phyloP scores from a whole-genome alignment of 257 asterid genomes.

The Anisodus acutangulus region DNA sequence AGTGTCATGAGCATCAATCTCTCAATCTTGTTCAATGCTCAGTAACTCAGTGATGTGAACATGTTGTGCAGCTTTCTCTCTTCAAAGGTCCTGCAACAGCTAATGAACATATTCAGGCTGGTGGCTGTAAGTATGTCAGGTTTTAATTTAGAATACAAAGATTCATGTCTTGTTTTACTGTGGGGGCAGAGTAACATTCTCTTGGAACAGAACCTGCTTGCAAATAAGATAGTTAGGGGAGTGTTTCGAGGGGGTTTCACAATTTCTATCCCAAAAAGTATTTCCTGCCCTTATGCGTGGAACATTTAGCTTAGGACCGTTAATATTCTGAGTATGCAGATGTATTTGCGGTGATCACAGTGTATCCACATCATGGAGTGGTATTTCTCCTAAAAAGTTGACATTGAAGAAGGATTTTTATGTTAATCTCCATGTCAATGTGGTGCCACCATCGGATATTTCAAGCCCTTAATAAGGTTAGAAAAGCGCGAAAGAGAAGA shows the following conservation, averaged over 20 bases:
- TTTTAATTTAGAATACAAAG: background rate
- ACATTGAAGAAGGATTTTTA: background rate
- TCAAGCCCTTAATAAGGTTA: background rate
- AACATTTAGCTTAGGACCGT: background rate
- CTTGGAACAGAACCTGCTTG: conserved; percentile 6
- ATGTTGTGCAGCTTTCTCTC: background rate
- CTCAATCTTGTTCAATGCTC: background rate
- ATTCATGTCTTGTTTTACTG: background rate
- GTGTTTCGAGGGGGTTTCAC: background rate
- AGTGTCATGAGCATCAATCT: conserved; percentile 8
- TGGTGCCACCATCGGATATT: background rate
- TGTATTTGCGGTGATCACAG: background rate
- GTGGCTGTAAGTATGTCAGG: background rate
- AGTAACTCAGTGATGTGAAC: background rate
- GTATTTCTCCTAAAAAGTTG: conserved; percentile 18
- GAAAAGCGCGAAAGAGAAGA: background rate
- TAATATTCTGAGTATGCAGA: background rate
- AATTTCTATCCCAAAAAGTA: background rate
- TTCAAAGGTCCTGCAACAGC: background rate
- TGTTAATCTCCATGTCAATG: background rate
- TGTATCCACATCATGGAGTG: conserved; percentile 20
- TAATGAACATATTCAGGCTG: background rate
- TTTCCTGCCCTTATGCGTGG: background rate
- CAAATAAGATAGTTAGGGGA: background rate
- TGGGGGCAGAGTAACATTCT: conserved; percentile 13